Evolutionary conservation across 1,139 yeast species (phyloP).

Genomic region (Suzukiozyma palmioleophila): DNA sequence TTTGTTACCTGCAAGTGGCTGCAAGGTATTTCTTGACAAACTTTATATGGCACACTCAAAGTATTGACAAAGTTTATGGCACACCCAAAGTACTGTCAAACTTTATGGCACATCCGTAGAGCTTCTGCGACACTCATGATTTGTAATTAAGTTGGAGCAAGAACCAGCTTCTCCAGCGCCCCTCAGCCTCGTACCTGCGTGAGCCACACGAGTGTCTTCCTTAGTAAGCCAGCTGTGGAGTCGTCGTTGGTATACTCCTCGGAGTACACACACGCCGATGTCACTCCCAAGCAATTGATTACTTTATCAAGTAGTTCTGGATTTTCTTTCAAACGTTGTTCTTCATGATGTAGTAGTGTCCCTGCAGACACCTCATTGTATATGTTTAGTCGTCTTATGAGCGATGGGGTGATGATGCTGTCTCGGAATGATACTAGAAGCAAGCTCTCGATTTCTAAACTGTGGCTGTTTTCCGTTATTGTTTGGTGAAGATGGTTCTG

Average conservation of each 20-base stretch:
- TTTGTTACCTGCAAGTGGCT: too few relatives aligned
- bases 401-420: slow-evolving; percentile 25
- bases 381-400: slow-evolving; percentile 14
- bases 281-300: slow-evolving; percentile 13
- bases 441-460: slow-evolving; percentile 27
- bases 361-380: slow-evolving; percentile 3
- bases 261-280: neutral
- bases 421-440: slow-evolving; percentile 30
- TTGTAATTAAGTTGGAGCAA: too few relatives aligned
- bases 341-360: slow-evolving; percentile 5
- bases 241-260: neutral
- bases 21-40: too few relatives aligned
- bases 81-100: too few relatives aligned
- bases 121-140: too few relatives aligned
- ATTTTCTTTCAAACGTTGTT: slow-evolving; percentile 9
- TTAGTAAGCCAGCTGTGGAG: slow-evolving; percentile 1
- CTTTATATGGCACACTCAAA: too few relatives aligned
- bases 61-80: too few relatives aligned
- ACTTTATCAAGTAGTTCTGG: slow-evolving; percentile 9
- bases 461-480: slow-evolving; percentile 8
- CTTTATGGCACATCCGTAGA: too few relatives aligned
- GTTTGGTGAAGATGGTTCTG: slow-evolving; percentile 19
- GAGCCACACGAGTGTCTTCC: slow-evolving; percentile 1
- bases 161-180: too few relatives aligned
- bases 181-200: neutral